These are phyloP conservation scores for Phytophthora pini DNA, from an alignment of 352 stramenopile genomes.

Conservation along the genomic window DNA sequence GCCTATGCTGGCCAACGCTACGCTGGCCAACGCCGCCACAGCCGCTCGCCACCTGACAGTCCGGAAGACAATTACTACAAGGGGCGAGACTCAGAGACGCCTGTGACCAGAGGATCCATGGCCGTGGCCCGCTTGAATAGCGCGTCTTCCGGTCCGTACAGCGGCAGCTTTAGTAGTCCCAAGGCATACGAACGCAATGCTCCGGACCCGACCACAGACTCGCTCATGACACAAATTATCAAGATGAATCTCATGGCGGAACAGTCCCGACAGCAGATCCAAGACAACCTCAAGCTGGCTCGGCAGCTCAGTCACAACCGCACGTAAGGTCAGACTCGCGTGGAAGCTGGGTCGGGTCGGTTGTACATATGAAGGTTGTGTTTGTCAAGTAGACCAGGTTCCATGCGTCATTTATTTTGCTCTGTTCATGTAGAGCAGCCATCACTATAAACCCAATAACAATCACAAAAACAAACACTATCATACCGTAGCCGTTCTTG, in stretches of 20 bases:
- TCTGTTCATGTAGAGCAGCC: slow-evolving; percentile 16
- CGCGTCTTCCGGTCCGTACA: slow-evolving; percentile 11
- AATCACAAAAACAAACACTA: slow-evolving; percentile 20
- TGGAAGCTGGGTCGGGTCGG: slow-evolving; percentile 44
- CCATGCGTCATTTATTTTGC: slow-evolving; percentile 39
- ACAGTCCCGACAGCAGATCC: slow-evolving; percentile 64
- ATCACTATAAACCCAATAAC: slow-evolving; percentile 33
- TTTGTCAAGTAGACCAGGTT: slow-evolving; percentile 25
- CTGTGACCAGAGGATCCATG: slow-evolving; percentile 22
- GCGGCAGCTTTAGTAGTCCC: slow-evolving; percentile 21
- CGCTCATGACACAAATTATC: slow-evolving; percentile 75
- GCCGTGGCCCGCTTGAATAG: slow-evolving; percentile 15
- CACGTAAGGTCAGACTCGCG: slow-evolving; percentile 22
- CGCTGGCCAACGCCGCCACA: slow-evolving; percentile 19
- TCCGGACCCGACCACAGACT: slow-evolving; percentile 44
- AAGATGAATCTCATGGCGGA: slow-evolving; percentile 82
- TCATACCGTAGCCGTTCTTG: slow-evolving; percentile 3
- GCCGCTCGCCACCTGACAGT: slow-evolving; percentile 11
- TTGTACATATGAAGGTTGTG: slow-evolving; percentile 29
- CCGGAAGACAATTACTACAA: slow-evolving; percentile 26
- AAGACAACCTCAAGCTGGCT: slow-evolving; percentile 65
- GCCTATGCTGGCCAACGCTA: slow-evolving; percentile 8
- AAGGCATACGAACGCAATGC: slow-evolving; percentile 15
- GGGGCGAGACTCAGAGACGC: slow-evolving; percentile 35
- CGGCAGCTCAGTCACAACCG: slow-evolving; percentile 46